Percentiles rank a stretch among this genome's conserved stretches.
These are phyloP conservation scores for Lomentospora prolificans DNA, from an alignment of 2,329 filamentous ascomycete genomes.

Conservation along the genomic window DNA sequence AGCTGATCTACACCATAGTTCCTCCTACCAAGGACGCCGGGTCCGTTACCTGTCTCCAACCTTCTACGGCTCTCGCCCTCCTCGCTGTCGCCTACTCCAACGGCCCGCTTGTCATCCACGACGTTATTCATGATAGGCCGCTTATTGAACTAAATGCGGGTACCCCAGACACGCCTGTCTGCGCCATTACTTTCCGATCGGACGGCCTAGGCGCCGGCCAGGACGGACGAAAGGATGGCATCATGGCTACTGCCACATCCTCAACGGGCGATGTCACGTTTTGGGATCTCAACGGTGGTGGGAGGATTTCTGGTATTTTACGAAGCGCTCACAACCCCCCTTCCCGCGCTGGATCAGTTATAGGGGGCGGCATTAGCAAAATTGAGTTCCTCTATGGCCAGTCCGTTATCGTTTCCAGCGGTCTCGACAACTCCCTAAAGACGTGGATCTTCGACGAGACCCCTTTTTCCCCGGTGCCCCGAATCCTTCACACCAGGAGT, in stretches of 20 bases:
- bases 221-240: constrained; percentile 74
- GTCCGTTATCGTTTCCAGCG: constrained; percentile 80
- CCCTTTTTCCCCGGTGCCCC: constrained; percentile 77
- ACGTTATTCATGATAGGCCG: constrained; percentile 68
- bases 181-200: constrained; percentile 80
- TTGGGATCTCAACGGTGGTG: constrained; percentile 89
- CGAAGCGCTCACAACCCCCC: constrained; percentile 81
- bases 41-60: constrained; percentile 76
- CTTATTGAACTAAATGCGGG: constrained; percentile 61
- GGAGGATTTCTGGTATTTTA: constrained; percentile 75
- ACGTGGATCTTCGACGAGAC: constrained; percentile 95
- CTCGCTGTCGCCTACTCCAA: constrained; percentile 80
- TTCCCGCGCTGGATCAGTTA: constrained; percentile 38
- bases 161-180: constrained; percentile 55
- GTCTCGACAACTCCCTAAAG: constrained; percentile 85
- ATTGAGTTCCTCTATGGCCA: constrained; percentile 85
- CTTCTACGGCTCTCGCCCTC: constrained; percentile 73
- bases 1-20: constrained; percentile 81
- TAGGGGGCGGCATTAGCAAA: constrained; percentile 72
- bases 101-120: constrained; percentile 69
- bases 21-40: constrained; percentile 65
- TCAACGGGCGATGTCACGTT: constrained; percentile 82
- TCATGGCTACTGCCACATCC: constrained; percentile 83
- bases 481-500: constrained; percentile 74
- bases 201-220: constrained; percentile 82